Evolutionary conservation across 768 basidiomycete species (phyloP).

Genomic region (Suillus ampliporus): DNA sequence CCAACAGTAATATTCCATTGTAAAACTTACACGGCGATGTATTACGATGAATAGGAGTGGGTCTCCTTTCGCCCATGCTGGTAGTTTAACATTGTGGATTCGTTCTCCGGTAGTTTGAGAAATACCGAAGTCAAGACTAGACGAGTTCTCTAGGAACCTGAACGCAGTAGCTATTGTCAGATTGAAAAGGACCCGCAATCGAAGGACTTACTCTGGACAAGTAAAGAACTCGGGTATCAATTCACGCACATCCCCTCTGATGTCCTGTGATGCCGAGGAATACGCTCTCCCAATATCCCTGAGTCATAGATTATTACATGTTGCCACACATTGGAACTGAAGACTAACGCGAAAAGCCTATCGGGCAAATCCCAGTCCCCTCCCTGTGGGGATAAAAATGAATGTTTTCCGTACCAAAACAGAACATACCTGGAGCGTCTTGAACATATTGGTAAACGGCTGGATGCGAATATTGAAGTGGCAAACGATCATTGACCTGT

Average conservation of each 20-base stretch:
- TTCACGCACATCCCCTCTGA: conserved; percentile 92
- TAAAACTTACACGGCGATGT: conserved; percentile 68
- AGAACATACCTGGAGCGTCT: conserved; percentile 68
- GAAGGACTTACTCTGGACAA: conserved; percentile 69
- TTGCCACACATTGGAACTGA: background rate
- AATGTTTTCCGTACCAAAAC: background rate
- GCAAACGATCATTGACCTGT: conserved; percentile 89
- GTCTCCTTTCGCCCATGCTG: conserved; percentile 88
- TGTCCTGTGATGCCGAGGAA: conserved; percentile 82
- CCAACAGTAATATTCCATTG: background rate
- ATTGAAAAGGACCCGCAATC: no score
- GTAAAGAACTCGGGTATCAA: conserved; percentile 90
- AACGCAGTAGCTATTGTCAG: conserved; percentile 5
- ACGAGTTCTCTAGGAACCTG: conserved; percentile 84
- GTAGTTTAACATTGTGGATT: conserved; percentile 88
- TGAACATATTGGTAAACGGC: conserved; percentile 95
- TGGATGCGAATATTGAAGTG: conserved; percentile 90
- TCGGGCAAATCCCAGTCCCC: conserved; percentile 96
- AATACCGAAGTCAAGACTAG: conserved; percentile 79
- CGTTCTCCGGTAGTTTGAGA: conserved; percentile 75
- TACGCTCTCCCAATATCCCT: conserved; percentile 85
- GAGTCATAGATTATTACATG: conserved; percentile 6
- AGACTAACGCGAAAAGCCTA: conserved; percentile 73
- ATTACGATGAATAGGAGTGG: conserved; percentile 80
- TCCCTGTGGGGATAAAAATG: conserved; percentile 54